Percentiles rank a stretch among this genome's conserved stretches.
Evolutionary conservation across 2,329 filamentous ascomycete species (phyloP).

Genomic region (Clarireedia sp.): DNA sequence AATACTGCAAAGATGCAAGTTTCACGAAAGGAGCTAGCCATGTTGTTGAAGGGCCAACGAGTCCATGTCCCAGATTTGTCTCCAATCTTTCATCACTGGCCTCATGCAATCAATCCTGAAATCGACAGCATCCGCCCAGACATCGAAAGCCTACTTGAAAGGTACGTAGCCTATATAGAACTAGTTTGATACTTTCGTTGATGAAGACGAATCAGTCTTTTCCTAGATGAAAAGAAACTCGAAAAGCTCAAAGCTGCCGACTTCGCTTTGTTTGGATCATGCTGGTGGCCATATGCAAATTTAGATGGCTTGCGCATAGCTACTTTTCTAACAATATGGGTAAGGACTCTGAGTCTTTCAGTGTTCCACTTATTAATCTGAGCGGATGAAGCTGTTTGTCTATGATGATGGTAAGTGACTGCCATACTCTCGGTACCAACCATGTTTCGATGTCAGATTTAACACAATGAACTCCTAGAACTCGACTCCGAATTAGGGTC

Average conservation of each 20-base stretch:
- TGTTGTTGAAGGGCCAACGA: not conserved
- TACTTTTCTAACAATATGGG: conserved; percentile 20
- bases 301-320: conserved; percentile 16
- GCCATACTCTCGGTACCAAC: conserved; percentile 16
- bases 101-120: conserved; percentile 7
- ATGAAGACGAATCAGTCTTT: not conserved
- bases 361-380: conserved; percentile 15
- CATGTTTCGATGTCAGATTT: conserved; percentile 11
- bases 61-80: conserved; percentile 11
- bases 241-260: conserved; percentile 18
- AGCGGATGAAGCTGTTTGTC: not conserved
- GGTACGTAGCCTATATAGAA: not conserved
- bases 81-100: conserved; percentile 6
- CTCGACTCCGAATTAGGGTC: conserved; percentile 7
- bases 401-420: not conserved
- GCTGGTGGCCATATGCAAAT: conserved; percentile 22
- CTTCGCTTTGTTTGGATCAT: conserved; percentile 20
- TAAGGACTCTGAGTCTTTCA: not conserved
- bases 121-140: conserved; percentile 3
- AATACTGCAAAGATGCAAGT: not conserved
- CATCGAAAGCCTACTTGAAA: conserved; percentile 5
- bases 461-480: conserved; percentile 14
- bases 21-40: not conserved
- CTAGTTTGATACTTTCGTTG: not conserved
- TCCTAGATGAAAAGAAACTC: conserved; percentile 10